phyloP scores from a whole-genome alignment of 148 eudicot genomes.

The Camellia lanceoleosa region DNA sequence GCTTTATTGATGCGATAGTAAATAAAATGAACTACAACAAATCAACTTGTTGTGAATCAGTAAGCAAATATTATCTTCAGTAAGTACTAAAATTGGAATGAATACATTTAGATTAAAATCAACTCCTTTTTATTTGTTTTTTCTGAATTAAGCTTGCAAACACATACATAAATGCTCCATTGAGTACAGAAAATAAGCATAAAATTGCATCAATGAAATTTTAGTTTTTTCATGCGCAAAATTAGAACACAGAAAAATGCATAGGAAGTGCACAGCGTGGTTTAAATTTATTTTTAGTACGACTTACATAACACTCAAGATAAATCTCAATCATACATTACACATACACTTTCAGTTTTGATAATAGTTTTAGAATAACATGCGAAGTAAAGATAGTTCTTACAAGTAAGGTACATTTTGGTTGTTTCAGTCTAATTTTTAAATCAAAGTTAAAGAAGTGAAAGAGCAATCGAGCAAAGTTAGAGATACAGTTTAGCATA shows the following conservation, averaged over 20 bases:
- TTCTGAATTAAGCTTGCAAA: background rate
- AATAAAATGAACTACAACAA: constrained; percentile 6
- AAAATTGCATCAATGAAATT: constrained; percentile 5
- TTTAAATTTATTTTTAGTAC: no score
- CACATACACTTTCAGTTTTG: background rate
- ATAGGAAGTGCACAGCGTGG: no score
- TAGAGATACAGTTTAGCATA: background rate
- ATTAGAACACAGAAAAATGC: no score
- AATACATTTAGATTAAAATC: background rate
- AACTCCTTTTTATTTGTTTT: background rate
- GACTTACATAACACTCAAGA: no score
- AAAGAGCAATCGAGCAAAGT: background rate
- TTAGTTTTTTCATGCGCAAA: background rate
- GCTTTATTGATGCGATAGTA: background rate
- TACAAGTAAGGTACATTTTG: no score
- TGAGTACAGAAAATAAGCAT: background rate
- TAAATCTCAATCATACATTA: no score
- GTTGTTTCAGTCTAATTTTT: background rate
- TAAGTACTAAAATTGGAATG: background rate
- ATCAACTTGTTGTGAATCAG: background rate
- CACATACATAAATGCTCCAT: background rate
- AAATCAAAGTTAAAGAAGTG: background rate
- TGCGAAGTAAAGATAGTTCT: background rate
- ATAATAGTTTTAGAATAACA: background rate
- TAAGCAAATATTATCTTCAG: background rate